Conservation (phyloP, 257 asterid genomes). For the Cynanchum wilfordii region DNA sequence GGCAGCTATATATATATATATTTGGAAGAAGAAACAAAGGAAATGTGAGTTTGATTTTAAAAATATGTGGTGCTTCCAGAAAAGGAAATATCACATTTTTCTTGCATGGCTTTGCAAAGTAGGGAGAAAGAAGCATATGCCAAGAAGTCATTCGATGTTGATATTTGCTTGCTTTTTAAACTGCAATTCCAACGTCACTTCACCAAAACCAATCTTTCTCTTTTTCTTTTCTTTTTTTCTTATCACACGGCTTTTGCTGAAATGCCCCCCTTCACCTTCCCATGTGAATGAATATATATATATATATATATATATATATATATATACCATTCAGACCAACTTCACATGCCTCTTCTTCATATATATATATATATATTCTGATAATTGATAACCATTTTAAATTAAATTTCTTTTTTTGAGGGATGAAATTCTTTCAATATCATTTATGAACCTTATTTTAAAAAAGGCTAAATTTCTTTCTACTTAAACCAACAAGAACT, state of each 20-base stretch:
- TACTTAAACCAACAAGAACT: too few species aligned
- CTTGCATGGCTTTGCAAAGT: background rate
- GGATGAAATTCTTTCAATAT: too few species aligned
- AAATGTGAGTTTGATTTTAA: background rate
- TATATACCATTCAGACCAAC: background rate
- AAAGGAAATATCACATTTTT: constrained; percentile 6
- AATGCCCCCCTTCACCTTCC: background rate
- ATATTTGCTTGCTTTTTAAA: background rate
- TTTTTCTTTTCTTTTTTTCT: background rate
- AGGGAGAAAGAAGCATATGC: background rate
- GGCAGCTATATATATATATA: too few species aligned
- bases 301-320: background rate
- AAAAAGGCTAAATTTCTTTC: too few species aligned
- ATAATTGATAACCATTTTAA: too few species aligned
- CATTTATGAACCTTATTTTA: too few species aligned
- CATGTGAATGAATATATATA: background rate
- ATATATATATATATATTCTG: too few species aligned
- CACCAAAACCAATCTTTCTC: background rate
- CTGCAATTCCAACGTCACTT: constrained; percentile 4
- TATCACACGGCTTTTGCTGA: background rate
- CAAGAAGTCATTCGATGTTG: background rate
- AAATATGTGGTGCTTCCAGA: background rate
- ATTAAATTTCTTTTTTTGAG: too few species aligned
- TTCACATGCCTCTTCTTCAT: background rate
- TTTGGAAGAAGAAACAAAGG: background rate